A percentile compares a stretch with the other conserved stretches of the same genome.
Evolutionary conservation across 2,329 filamentous ascomycete genomes (phyloP).

Genomic region (Dichotomopilus funicola): DNA sequence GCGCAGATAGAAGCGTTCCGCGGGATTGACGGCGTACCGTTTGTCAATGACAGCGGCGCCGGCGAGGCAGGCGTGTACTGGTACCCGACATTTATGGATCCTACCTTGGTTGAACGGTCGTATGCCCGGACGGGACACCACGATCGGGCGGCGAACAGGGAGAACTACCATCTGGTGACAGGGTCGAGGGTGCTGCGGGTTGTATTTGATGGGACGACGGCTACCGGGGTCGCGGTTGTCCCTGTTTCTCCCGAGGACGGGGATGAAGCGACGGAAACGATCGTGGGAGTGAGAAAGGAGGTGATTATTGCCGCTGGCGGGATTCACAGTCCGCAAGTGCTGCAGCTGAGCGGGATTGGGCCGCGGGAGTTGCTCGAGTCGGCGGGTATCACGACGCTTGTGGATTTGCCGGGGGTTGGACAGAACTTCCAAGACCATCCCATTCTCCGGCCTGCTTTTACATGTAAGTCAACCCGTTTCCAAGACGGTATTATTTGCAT

Average conservation of each 20-base stretch:
- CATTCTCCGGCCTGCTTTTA: constrained; percentile 19
- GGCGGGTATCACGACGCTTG: constrained; percentile 44
- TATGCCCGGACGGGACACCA: constrained; percentile 36
- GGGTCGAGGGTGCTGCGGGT: constrained; percentile 19
- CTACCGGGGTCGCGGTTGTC: constrained; percentile 16
- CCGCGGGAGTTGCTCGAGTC: constrained; percentile 28
- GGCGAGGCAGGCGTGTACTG: constrained; percentile 36
- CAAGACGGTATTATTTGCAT: too few relatives aligned
- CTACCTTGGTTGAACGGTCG: constrained; percentile 30
- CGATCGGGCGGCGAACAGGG: constrained; percentile 10
- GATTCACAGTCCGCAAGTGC: constrained; percentile 37
- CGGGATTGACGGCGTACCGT: constrained; percentile 34
- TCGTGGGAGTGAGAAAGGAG: constrained; percentile 28
- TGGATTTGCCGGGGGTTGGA: constrained; percentile 56
- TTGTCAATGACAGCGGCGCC: constrained; percentile 34
- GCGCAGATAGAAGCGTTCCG: constrained; percentile 32
- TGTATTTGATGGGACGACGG: constrained; percentile 16
- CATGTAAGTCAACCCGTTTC: constrained; percentile 7
- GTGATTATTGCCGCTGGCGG: constrained; percentile 38
- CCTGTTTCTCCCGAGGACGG: background rate
- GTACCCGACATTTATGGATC: constrained; percentile 38
- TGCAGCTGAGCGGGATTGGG: constrained; percentile 39
- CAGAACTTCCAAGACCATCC: constrained; percentile 38
- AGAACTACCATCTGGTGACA: constrained; percentile 20
- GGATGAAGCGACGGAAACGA: background rate